Conservation (phyloP, 257 asterid genomes). For the Plantago elongata region DNA sequence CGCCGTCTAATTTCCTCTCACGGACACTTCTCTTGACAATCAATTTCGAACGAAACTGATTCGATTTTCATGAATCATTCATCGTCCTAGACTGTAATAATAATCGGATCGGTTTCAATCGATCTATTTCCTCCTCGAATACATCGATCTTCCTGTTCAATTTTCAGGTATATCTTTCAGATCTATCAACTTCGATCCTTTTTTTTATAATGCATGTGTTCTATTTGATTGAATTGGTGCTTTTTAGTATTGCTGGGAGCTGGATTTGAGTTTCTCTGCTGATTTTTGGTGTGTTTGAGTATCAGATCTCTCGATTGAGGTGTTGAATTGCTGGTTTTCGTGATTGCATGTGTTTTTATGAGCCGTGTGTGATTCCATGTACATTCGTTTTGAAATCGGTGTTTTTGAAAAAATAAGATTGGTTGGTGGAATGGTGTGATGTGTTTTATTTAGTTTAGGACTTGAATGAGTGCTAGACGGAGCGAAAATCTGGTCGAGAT, state of each 20-base stretch:
- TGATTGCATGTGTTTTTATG: conserved; percentile 17
- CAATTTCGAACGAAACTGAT: conserved; percentile 7
- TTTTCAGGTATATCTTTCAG: conserved; percentile 32
- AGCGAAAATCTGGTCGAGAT: too few relatives aligned
- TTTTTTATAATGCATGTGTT: conserved; percentile 23
- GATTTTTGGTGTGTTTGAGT: conserved; percentile 26
- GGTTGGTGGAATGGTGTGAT: too few relatives aligned
- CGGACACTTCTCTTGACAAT: conserved; percentile 23
- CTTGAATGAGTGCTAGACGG: too few relatives aligned
- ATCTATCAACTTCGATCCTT: conserved; percentile 32
- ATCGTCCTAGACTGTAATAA: conserved; percentile 18
- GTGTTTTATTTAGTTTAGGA: too few relatives aligned
- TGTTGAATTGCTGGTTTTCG: background rate
- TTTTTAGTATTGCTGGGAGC: conserved; percentile 4
- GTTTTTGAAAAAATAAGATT: too few relatives aligned
- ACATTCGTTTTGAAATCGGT: background rate
- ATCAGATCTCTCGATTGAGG: conserved; percentile 26
- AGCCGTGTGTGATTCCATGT: background rate
- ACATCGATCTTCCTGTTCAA: conserved; percentile 15
- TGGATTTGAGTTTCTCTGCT: conserved; percentile 18
- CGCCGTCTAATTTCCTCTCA: background rate
- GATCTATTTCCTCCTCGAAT: conserved; percentile 12
- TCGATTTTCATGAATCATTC: conserved; percentile 24
- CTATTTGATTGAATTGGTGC: conserved; percentile 18
- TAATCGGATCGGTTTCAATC: conserved; percentile 28